phyloP scores from a whole-genome alignment of 139 green algal genomes.

The Edaphochlamys debaryana region DNA sequence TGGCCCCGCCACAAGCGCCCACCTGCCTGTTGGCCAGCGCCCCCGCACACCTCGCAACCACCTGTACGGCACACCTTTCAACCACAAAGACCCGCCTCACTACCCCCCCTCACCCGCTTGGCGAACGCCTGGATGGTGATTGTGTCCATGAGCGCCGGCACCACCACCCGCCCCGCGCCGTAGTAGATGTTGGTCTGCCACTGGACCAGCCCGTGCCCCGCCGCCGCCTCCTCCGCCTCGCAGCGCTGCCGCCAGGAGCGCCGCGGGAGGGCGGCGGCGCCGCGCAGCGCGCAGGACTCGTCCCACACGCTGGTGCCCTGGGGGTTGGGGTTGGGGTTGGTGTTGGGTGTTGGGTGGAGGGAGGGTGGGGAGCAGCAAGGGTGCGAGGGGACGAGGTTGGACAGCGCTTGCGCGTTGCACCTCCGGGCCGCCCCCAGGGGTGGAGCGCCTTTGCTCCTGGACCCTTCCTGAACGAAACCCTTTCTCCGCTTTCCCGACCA shows the following conservation, averaged over 20 bases:
- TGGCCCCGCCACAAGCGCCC: no score
- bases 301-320: conserved; percentile 47
- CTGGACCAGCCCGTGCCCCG: conserved; percentile 71
- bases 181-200: conserved; percentile 90
- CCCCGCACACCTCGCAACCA: no score
- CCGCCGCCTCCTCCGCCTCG: conserved; percentile 53
- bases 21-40: no score
- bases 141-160: conserved; percentile 82
- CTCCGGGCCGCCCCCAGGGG: no score
- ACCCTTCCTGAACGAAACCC: no score
- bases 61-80: no score
- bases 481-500: no score
- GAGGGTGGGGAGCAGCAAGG: no score
- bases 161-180: conserved; percentile 78
- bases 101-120: conserved; percentile 53
- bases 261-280: conserved; percentile 20
- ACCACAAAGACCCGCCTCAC: background rate
- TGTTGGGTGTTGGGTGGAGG: no score
- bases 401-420: no score
- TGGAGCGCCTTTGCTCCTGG: no score
- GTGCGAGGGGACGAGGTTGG: background rate
- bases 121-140: conserved; percentile 82
- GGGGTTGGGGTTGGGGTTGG: background rate
- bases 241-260: conserved; percentile 55
- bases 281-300: conserved; percentile 10